A percentile compares a stretch with the other conserved stretches of the same genome.
Evolutionary conservation across 768 basidiomycete species (phyloP).

Genomic region (Pisolithus tinctorius): DNA sequence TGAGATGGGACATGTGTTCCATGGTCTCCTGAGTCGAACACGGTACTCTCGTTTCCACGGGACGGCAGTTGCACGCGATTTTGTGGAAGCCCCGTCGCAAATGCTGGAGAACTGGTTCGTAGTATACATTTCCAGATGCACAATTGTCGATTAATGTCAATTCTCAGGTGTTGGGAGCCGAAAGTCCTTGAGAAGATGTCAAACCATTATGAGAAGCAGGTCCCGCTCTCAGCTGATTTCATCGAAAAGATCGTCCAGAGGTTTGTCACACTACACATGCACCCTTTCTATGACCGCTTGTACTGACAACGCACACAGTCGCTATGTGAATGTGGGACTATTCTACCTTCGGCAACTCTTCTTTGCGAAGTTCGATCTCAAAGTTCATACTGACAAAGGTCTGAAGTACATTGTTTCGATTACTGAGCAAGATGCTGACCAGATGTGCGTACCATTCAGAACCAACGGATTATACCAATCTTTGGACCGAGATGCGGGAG

Average conservation of each 20-base stretch:
- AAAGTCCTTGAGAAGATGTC: slow-evolving; percentile 73
- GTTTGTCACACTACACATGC: slow-evolving; percentile 24
- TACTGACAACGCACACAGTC: slow-evolving; percentile 29
- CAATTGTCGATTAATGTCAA: not conserved
- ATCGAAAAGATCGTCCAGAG: slow-evolving; percentile 80
- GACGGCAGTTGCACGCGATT: slow-evolving; percentile 72
- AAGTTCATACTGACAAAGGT: slow-evolving; percentile 69
- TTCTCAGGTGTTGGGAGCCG: slow-evolving; percentile 70
- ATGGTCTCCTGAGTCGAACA: slow-evolving; percentile 62
- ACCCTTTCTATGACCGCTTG: not conserved
- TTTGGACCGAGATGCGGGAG: slow-evolving; percentile 74
- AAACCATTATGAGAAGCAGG: slow-evolving; percentile 67
- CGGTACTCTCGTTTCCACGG: slow-evolving; percentile 77
- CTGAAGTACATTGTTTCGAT: not conserved
- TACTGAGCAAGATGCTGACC: not conserved
- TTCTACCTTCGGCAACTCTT: slow-evolving; percentile 81
- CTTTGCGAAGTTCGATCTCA: slow-evolving; percentile 74
- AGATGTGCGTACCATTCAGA: not conserved
- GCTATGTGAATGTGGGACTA: slow-evolving; percentile 77
- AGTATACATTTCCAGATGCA: not conserved
- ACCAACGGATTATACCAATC: slow-evolving; percentile 58
- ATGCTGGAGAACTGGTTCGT: slow-evolving; percentile 86
- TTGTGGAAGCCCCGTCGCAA: slow-evolving; percentile 86
- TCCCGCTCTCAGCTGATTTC: slow-evolving; percentile 62
- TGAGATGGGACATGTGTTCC: slow-evolving; percentile 78